Percentiles rank a stretch among this genome's conserved stretches.
These are phyloP conservation scores for Priceomyces carsonii DNA, from an alignment of 805 yeast species.

Conservation along the genomic window DNA sequence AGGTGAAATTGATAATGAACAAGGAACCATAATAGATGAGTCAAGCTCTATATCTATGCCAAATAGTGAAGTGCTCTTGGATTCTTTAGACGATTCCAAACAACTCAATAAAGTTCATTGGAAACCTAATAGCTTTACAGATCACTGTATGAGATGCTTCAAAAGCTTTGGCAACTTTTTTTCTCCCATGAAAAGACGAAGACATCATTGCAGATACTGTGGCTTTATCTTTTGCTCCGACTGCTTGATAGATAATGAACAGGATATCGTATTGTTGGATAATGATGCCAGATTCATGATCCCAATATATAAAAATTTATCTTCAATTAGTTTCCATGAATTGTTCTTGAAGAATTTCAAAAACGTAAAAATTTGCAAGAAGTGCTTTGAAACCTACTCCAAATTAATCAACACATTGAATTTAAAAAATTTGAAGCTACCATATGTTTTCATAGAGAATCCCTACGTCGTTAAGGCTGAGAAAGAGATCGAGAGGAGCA, in stretches of 20 bases:
- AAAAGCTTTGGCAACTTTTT: slow-evolving; percentile 31
- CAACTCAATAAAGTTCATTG: slow-evolving; percentile 57
- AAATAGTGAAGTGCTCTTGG: neutral
- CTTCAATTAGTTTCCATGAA: slow-evolving; percentile 3
- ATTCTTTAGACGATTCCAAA: slow-evolving; percentile 8
- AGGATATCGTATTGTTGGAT: slow-evolving; percentile 21
- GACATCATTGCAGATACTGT: slow-evolving; percentile 56
- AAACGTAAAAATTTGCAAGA: slow-evolving; percentile 32
- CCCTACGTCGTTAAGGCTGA: slow-evolving; percentile 21
- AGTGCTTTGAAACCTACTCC: slow-evolving; percentile 28
- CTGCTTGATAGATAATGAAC: slow-evolving; percentile 17
- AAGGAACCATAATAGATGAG: neutral
- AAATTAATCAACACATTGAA: slow-evolving; percentile 12
- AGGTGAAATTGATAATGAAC: slow-evolving; percentile 1
- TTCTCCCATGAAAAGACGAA: slow-evolving; percentile 26
- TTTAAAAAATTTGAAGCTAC: slow-evolving; percentile 8
- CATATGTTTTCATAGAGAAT: slow-evolving; percentile 32
- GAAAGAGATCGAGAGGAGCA: slow-evolving; percentile 4
- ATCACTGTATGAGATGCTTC: slow-evolving; percentile 45
- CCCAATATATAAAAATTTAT: slow-evolving; percentile 31
- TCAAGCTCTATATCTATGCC: slow-evolving; percentile 1
- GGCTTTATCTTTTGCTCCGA: slow-evolving; percentile 46
- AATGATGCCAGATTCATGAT: slow-evolving; percentile 32
- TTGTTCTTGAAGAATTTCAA: slow-evolving; percentile 15
- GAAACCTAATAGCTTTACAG: slow-evolving; percentile 46